A percentile compares a stretch with the other conserved stretches of the same genome.
Evolutionary conservation across 768 basidiomycete genomes (phyloP).

Genomic region (Lentinula sp.): DNA sequence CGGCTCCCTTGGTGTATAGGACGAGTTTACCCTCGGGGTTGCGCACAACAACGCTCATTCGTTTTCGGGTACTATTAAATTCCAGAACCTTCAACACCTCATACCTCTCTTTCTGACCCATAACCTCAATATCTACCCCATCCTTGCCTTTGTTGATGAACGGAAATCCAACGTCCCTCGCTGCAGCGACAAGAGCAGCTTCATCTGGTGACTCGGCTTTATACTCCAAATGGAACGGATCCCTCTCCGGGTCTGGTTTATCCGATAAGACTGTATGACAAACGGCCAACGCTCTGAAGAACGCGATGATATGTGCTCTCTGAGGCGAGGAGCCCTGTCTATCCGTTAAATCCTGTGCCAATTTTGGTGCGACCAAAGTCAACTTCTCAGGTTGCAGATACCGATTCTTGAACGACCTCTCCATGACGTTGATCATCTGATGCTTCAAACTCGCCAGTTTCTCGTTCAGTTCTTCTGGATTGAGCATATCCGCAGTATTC

Average conservation of each 20-base stretch:
- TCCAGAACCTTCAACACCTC: constrained; percentile 77
- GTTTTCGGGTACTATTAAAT: constrained; percentile 91
- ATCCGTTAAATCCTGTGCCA: constrained; percentile 73
- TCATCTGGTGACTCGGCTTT: constrained; percentile 98
- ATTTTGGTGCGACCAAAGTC: constrained; percentile 82
- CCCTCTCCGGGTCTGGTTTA: constrained; percentile 50
- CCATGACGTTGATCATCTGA: constrained; percentile 72
- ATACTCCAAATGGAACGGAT: constrained; percentile 71
- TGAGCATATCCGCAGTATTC: constrained; percentile 45
- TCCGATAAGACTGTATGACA: constrained; percentile 92
- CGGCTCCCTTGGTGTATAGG: constrained; percentile 95
- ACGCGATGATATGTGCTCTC: constrained; percentile 63
- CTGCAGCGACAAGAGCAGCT: constrained; percentile 87
- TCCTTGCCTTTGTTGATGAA: constrained; percentile 77
- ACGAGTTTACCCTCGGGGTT: constrained; percentile 77
- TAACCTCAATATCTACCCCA: constrained; percentile 80
- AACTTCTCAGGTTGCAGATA: constrained; percentile 77
- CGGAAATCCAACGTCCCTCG: constrained; percentile 89
- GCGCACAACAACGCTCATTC: constrained; percentile 92
- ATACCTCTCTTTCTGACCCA: constrained; percentile 84
- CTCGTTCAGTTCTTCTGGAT: constrained; percentile 65
- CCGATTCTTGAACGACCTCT: constrained; percentile 81
- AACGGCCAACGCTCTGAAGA: constrained; percentile 92
- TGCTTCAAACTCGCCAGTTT: constrained; percentile 62
- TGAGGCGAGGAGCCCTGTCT: constrained; percentile 42